phyloP scores from a whole-genome alignment of 164 flowering plant species.

The Umbellularia californica region DNA sequence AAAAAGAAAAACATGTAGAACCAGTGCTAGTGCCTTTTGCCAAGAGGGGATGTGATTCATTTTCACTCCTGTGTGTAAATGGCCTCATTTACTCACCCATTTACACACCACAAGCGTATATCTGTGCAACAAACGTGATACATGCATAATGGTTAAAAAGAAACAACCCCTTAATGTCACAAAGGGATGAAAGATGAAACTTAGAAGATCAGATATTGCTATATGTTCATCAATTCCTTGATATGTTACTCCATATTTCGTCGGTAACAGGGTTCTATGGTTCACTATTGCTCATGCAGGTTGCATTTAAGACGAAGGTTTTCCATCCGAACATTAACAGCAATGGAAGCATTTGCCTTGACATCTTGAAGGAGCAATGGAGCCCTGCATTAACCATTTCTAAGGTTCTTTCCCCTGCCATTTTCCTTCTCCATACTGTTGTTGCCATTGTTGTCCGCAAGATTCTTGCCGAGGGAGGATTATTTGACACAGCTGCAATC shows the following conservation, averaged over 20 bases:
- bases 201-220: neutral
- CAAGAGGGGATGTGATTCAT: no score
- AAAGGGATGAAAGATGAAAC: neutral
- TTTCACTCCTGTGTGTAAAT: no score
- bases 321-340: constrained; percentile 34
- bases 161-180: neutral
- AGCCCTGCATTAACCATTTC: constrained; percentile 35
- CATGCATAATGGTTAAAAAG: no score
- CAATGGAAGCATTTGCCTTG: constrained; percentile 35
- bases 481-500: neutral
- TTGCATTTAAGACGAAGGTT: constrained; percentile 31
- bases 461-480: neutral
- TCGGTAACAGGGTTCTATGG: neutral
- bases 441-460: neutral
- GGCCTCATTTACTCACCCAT: no score
- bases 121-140: no score
- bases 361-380: constrained; percentile 36
- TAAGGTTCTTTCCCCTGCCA: constrained; percentile 13
- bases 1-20: no score
- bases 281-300: constrained; percentile 15
- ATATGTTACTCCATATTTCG: neutral
- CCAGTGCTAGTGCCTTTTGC: no score
- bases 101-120: no score
- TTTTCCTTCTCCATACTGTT: neutral
- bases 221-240: neutral